These are phyloP conservation scores for Colletotrichum nymphaeae DNA, from an alignment of 2,329 filamentous ascomycete genomes.

Conservation along the genomic window DNA sequence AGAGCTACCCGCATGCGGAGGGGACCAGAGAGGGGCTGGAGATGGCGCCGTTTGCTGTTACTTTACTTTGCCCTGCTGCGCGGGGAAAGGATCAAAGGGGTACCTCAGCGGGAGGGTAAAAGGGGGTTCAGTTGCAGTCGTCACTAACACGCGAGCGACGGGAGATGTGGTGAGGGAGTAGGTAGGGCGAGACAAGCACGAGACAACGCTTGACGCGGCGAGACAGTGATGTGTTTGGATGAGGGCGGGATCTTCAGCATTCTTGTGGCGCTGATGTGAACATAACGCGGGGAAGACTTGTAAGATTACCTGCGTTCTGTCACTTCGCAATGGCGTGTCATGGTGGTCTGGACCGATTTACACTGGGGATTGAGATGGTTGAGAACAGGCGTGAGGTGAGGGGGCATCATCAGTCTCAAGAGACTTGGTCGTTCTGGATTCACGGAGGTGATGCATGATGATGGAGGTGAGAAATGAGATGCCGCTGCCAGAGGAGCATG, in stretches of 20 bases:
- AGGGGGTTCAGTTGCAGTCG: background rate
- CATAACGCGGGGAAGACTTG: background rate
- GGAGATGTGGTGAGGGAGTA: background rate
- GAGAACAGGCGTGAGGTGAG: background rate
- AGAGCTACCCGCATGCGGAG: background rate
- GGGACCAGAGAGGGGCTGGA: background rate
- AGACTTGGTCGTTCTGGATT: background rate
- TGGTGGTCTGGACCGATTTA: background rate
- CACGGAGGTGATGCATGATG: background rate
- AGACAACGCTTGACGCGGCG: conserved; percentile 3
- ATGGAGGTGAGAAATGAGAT: background rate
- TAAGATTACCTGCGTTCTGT: background rate
- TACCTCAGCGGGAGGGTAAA: background rate
- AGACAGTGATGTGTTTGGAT: conserved; percentile 13
- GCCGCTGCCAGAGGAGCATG: background rate
- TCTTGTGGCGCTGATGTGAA: conserved; percentile 3
- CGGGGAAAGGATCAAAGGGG: background rate
- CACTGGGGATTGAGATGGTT: background rate
- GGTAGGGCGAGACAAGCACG: background rate
- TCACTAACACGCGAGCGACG: conserved; percentile 6
- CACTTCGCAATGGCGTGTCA: background rate
- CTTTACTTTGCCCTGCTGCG: background rate
- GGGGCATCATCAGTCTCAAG: background rate
- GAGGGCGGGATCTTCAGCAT: background rate
- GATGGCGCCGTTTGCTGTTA: background rate